phyloP scores from a whole-genome alignment of 176 grass and related monocot genomes.

The Chrysopogon serrulatus region DNA sequence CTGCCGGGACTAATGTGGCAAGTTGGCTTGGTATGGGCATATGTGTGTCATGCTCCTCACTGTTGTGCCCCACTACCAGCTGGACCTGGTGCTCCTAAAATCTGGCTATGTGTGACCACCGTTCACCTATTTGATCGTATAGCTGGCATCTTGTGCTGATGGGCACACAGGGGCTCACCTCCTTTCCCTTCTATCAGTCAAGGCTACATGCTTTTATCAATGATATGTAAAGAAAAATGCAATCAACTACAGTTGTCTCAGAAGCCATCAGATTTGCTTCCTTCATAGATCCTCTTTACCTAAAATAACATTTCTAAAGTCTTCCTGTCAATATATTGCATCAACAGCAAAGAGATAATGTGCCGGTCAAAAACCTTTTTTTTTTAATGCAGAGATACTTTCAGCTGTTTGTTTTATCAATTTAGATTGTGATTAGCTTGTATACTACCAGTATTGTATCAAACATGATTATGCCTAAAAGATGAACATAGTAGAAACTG shows the following conservation, averaged over 20 bases:
- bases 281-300: background rate
- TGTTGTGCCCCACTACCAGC: slow-evolving; percentile 34
- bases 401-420: background rate
- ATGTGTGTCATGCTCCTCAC: slow-evolving; percentile 26
- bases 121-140: slow-evolving; percentile 35
- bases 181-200: slow-evolving; percentile 30
- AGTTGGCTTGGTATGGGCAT: slow-evolving; percentile 19
- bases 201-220: slow-evolving; percentile 23
- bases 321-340: background rate
- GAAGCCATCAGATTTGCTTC: slow-evolving; percentile 8
- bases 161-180: slow-evolving; percentile 13
- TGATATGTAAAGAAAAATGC: background rate
- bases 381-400: background rate
- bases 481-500: slow-evolving; percentile 2
- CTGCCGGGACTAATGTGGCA: slow-evolving; percentile 48
- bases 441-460: slow-evolving; percentile 18
- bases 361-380: background rate
- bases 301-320: background rate
- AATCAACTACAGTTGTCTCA: background rate
- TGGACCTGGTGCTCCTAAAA: slow-evolving; percentile 46
- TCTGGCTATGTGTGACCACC: slow-evolving; percentile 45
- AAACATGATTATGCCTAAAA: background rate
- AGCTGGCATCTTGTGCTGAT: slow-evolving; percentile 41
- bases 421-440: slow-evolving; percentile 5
- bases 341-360: background rate